Conservation (phyloP, 1,284 basidiomycete genomes). For the Irpex sp. region DNA sequence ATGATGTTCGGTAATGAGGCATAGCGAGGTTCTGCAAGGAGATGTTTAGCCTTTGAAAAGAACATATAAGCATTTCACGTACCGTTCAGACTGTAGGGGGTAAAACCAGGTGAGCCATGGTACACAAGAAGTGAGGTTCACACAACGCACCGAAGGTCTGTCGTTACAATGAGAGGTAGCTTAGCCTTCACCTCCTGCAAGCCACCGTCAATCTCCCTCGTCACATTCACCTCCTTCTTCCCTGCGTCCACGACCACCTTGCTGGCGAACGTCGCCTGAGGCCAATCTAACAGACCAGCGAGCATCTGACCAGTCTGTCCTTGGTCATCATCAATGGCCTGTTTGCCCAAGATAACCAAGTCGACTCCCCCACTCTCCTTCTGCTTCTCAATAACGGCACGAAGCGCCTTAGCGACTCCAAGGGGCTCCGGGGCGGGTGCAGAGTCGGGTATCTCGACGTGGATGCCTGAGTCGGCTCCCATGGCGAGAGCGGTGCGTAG, state of each 20-base stretch:
- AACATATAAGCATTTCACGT: slow-evolving; percentile 9
- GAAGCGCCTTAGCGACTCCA: slow-evolving; percentile 82
- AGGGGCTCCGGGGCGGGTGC: slow-evolving; percentile 79
- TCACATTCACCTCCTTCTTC: slow-evolving; percentile 71
- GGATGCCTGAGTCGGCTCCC: slow-evolving; percentile 93
- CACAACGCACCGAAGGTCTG: slow-evolving; percentile 81
- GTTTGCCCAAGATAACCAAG: slow-evolving; percentile 96
- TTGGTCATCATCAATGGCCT: slow-evolving; percentile 96
- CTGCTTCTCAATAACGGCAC: slow-evolving; percentile 72
- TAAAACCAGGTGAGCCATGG: slow-evolving; percentile 5
- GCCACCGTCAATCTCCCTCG: slow-evolving; percentile 95
- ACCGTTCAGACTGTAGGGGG: slow-evolving; percentile 53
- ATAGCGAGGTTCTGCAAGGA: slow-evolving; percentile 79
- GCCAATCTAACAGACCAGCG: slow-evolving; percentile 89
- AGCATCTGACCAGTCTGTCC: slow-evolving; percentile 99
- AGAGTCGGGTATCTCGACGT: slow-evolving; percentile 81
- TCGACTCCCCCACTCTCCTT: slow-evolving; percentile 60
- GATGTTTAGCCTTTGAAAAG: background rate
- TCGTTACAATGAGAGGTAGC: slow-evolving; percentile 89
- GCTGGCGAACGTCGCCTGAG: slow-evolving; percentile 94
- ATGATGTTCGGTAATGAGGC: slow-evolving; percentile 95
- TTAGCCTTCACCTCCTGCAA: slow-evolving; percentile 79
- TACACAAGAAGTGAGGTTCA: background rate
- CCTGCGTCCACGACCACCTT: slow-evolving; percentile 78
- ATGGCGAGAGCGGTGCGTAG: slow-evolving; percentile 96